Evolutionary conservation across 345 rosid genomes (phyloP), one percentile per base, ranked within the genome.

Genomic region (Combretum micranthum): DNA sequence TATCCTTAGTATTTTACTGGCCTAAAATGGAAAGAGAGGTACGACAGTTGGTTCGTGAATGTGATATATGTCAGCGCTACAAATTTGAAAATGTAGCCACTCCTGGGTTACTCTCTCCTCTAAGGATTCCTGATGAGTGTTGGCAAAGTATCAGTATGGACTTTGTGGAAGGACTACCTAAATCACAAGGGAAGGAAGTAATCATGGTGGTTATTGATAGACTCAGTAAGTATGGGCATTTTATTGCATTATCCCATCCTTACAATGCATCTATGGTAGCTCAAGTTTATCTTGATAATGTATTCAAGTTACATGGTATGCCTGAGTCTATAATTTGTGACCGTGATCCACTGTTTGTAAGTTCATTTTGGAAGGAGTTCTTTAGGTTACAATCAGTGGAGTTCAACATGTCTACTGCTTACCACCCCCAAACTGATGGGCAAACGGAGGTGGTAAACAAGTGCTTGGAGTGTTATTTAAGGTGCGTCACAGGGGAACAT

Each of bases 191-290:
- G 1, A 53, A 23, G n/a, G 25, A 44, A 2, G 14, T 53, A 6
- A 53, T 45, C n/a, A 15, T 62, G 18, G 60, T 46, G 22, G 46
- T 62, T 18, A 26, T 53, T 7, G 60, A 62, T 3, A 15, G 13
- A 15, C 15, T 52, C 2, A 53, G 13, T 6, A 62, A 62, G 23
- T 62, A 53, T 46, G 59, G 26, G 22, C 60, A 62, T 44, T 54
- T 46, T 14, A 44, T 53, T 17, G 42, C 44, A 4, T 45, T 53
- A 11, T 15, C n/a, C 1, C 52, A 62, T 16, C 45, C 32, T 0
- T 45, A 17, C 49, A 20, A 22, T 4, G 25, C 53, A 0, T 8
- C 6, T 15, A 0, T 21, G 7, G 52, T 45, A 11, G 52, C 53
- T 10, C 17, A 53, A 17, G 52, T 8, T 22, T 62, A 23, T 20